phyloP scores from a whole-genome alignment of 2,329 filamentous ascomycete species.

The Chalaropsis ovoidea region DNA sequence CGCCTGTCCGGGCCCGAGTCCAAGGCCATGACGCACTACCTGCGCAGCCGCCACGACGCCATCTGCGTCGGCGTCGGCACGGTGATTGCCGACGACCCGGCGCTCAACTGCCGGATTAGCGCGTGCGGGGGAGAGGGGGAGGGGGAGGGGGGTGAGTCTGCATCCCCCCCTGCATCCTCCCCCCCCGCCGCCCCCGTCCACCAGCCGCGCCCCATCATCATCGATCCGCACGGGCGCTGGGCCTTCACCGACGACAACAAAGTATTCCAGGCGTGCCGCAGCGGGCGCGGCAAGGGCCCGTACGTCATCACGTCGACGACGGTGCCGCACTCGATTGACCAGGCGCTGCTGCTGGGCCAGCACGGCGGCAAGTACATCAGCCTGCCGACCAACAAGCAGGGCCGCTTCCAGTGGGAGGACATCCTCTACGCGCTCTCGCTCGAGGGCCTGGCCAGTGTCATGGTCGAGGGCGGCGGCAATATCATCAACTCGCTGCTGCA shows the following conservation, averaged over 20 bases:
- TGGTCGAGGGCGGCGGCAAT: constrained; percentile 80
- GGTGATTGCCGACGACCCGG: constrained; percentile 73
- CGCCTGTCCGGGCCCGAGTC: constrained; percentile 70
- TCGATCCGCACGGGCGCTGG: constrained; percentile 75
- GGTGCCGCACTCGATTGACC: constrained; percentile 38
- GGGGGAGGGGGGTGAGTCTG: background rate
- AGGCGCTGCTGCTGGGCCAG: constrained; percentile 36
- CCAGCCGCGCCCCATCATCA: constrained; percentile 71
- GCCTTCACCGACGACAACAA: constrained; percentile 49
- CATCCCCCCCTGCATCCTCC: constrained; percentile 32
- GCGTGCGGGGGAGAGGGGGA: constrained; percentile 36
- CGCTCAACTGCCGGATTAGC: constrained; percentile 68
- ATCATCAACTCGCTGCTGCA: constrained; percentile 76
- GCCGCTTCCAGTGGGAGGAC: constrained; percentile 51
- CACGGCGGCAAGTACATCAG: constrained; percentile 46
- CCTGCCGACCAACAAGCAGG: constrained; percentile 31
- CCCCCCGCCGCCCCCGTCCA: constrained; percentile 29
- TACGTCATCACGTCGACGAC: constrained; percentile 53
- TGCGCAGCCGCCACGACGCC: constrained; percentile 71
- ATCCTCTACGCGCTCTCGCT: constrained; percentile 49
- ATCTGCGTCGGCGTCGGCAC: constrained; percentile 81
- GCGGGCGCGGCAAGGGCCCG: constrained; percentile 60
- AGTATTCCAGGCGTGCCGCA: constrained; percentile 53
- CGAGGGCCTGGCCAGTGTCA: constrained; percentile 63
- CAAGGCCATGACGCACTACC: constrained; percentile 87